These are phyloP conservation scores for Spizellomyces sp. DNA, from an alignment of 192 early-diverging fungal species.

Conservation along the genomic window DNA sequence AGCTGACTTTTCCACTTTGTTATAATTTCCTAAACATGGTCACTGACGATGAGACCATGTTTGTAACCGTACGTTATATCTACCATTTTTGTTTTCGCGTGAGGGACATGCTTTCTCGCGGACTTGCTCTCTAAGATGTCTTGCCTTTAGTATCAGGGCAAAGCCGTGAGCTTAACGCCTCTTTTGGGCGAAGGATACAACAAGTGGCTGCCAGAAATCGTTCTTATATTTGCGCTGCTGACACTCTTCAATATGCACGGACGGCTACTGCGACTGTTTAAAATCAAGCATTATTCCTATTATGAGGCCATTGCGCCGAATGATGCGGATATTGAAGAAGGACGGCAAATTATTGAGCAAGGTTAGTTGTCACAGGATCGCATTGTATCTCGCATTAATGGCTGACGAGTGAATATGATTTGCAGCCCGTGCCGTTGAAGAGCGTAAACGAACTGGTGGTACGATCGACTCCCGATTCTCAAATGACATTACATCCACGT, in stretches of 20 bases:
- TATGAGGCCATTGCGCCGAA: slow-evolving; percentile 30
- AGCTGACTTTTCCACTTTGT: slow-evolving; percentile 76
- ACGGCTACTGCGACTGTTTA: slow-evolving; percentile 71
- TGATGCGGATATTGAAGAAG: slow-evolving; percentile 43
- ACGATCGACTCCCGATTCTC: neutral
- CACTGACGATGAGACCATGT: slow-evolving; percentile 47
- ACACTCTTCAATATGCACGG: slow-evolving; percentile 84
- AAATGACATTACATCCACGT: neutral
- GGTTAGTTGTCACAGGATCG: slow-evolving; percentile 25
- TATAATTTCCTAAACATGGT: slow-evolving; percentile 92
- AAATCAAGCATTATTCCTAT: slow-evolving; percentile 41
- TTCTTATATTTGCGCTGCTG: slow-evolving; percentile 74
- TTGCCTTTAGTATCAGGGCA: slow-evolving; percentile 50
- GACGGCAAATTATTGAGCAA: slow-evolving; percentile 51
- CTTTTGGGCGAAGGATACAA: slow-evolving; percentile 86
- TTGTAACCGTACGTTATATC: slow-evolving; percentile 41
- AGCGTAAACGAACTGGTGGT: slow-evolving; percentile 14
- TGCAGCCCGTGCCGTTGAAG: slow-evolving; percentile 26
- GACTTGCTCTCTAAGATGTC: slow-evolving; percentile 63
- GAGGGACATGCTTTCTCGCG: slow-evolving; percentile 11
- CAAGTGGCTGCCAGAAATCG: slow-evolving; percentile 83
- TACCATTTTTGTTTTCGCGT: neutral
- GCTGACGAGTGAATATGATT: neutral
- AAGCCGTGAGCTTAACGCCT: slow-evolving; percentile 81
- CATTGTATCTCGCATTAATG: neutral